phyloP scores from a whole-genome alignment of 768 basidiomycete genomes.

The Paxillus involutus region DNA sequence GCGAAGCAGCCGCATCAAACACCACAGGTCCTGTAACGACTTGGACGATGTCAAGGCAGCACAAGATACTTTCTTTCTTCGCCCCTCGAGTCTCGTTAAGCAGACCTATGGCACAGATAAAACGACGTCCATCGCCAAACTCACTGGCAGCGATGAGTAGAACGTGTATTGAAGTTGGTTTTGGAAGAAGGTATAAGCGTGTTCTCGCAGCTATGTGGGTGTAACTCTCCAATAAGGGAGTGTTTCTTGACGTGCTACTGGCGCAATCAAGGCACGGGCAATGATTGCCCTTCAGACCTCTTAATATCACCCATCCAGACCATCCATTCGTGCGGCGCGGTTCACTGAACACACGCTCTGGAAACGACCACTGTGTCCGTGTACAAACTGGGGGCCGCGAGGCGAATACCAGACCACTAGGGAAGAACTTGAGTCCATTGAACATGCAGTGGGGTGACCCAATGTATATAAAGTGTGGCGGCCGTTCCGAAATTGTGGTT shows the following conservation, averaged over 20 bases:
- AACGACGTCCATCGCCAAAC: constrained; percentile 34
- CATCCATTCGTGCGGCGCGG: no score
- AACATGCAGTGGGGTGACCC: no score
- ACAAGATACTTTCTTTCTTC: constrained; percentile 26
- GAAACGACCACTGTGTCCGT: no score
- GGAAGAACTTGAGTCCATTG: no score
- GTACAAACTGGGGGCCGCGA: no score
- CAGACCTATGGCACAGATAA: constrained; percentile 30
- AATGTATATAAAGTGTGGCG: no score
- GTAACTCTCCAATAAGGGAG: background rate
- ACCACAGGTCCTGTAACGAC: constrained; percentile 16
- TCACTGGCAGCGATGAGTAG: constrained; percentile 61
- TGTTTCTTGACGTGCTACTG: background rate
- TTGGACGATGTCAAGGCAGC: background rate
- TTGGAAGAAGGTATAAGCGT: constrained; percentile 59
- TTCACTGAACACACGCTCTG: no score
- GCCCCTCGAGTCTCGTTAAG: constrained; percentile 26
- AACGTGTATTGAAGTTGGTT: constrained; percentile 45
- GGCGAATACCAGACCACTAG: no score
- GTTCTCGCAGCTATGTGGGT: constrained; percentile 58
- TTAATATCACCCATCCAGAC: no score
- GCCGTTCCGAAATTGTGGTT: no score
- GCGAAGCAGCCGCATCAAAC: constrained; percentile 7
- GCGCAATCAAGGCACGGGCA: constrained; percentile 54
- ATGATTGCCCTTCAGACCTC: constrained; percentile 54